Base-by-base conservation (phyloP, 805 yeast genomes). In the Zygoascus bituminiphila region DNA sequence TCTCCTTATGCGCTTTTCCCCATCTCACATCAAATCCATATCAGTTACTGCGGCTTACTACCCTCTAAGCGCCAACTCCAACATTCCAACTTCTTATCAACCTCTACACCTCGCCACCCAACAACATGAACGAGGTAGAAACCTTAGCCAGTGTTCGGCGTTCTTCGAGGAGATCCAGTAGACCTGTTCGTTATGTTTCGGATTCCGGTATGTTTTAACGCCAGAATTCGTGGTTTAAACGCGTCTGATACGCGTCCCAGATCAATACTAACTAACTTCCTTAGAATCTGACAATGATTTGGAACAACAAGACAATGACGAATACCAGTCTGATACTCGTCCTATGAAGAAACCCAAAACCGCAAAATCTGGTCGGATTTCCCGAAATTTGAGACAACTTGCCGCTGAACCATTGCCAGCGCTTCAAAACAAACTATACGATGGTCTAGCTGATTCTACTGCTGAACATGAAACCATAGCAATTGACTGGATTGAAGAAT, bases 401-500 rank as follows among this genome's bases (percentile, higher is more conserved):
- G 20, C 8, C 14, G 2, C 39, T 3, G 39, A 36, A 17, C 5
- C 20, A 9, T 9, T 36, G 39, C 39, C 39, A 9, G 39, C 5
- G 12, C 14, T 36, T 17, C 12, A 36, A 12, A 36, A 36, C 17
- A 12, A 12, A 17, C 21, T 36, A 12, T 36, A 36, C 22, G 17
- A 19, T 36, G 12, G 21, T 4, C 22, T 36, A 12, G 14, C 6
- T 22, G 44, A 42, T 23, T 26, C 33, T 24, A 6, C 31, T 22
- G 44, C 20, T 25, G 31, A 42, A 17, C 21, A 42, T 15, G 35
- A 24, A 12, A 82, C 78, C 39, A 50, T 78, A 2, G 78, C 81
- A 1, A 62, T 72, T n/a, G 73, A 69, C 22, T 82, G 85, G 84
- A 56, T 82, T 10, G 80, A 78, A 12, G 67, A 66, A 19, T 82